Conservation (phyloP, 495 filamentous ascomycete genomes). For the Glutinoglossum americanum region DNA sequence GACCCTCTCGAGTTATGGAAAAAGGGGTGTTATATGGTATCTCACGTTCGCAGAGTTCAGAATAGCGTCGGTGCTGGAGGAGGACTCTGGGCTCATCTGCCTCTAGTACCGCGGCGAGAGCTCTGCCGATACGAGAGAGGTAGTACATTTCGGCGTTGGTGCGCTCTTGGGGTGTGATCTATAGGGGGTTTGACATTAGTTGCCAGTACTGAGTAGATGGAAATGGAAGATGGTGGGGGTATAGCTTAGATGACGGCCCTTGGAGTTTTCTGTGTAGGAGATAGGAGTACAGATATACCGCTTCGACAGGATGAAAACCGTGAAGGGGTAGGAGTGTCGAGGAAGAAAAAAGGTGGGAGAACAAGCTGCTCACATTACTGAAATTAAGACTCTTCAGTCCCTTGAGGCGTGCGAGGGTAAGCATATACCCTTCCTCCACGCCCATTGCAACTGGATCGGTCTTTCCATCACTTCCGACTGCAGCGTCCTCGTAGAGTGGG, state of each 20-base stretch:
- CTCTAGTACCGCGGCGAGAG: slow-evolving; percentile 38
- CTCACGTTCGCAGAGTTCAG: slow-evolving; percentile 38
- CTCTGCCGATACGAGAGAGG: slow-evolving; percentile 53
- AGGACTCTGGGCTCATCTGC: slow-evolving; percentile 30
- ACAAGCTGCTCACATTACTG: slow-evolving; percentile 18
- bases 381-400: slow-evolving; percentile 55
- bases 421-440: slow-evolving; percentile 64
- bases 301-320: neutral
- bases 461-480: slow-evolving; percentile 1
- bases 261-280: neutral
- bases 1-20: too few species aligned
- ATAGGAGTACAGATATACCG: neutral
- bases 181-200: neutral
- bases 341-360: neutral
- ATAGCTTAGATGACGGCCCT: too few species aligned
- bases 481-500: slow-evolving; percentile 40
- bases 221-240: too few species aligned
- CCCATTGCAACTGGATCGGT: slow-evolving; percentile 21
- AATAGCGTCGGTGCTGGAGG: slow-evolving; percentile 43
- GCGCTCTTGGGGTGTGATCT: slow-evolving; percentile 48
- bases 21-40: neutral
- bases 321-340: neutral
- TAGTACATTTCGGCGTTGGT: slow-evolving; percentile 85
- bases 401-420: slow-evolving; percentile 58
- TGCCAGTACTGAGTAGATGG: too few species aligned